Base-by-base conservation (phyloP, 768 basidiomycete genomes). In the Leucocoprinus sp. region DNA sequence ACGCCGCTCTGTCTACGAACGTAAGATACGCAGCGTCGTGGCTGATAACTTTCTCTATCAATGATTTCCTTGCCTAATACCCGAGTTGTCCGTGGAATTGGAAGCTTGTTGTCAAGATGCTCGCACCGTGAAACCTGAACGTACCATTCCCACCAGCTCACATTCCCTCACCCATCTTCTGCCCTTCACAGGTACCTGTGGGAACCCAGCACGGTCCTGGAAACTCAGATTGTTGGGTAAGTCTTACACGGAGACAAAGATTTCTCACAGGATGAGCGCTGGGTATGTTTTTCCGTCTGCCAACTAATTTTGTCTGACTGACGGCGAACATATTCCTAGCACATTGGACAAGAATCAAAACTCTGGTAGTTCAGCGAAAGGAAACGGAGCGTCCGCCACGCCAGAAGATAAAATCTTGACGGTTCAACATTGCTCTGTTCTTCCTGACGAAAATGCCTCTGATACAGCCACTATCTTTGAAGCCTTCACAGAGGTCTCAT, bases 401-500 rank as follows among this genome's bases (percentile, higher is more conserved):
- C 56, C 59, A 3, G 52, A 54, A 12, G 60, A 61, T 26, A 53
- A 50, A 5, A 61, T 61, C 49, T 56, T 52, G 52, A 26, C 60
- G 59, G 4, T 56, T 60, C 36, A 51, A 28, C 22, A 37, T 57
- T 54, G 38, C 52, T 43, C 22, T 42, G 39, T 31, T 43, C 24
- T 37, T 42, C 40, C 21, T 54, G 55, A 22, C 37, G 28, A 47
- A 44, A 28, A 56, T 49, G 1, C 34, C 45, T 31, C 34, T 50
- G 11, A 48, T 27, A 26, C 34, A 18, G 57, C 60, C 8, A 50
- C 60, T 37, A 56, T 62, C 2, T 71, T 70, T 49, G 61, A 65
- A 28, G 68, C 66, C 2, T 73, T 75, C 51, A 58, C 60, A 2
- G 72, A 75, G 21, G 72, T 74, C 48, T 60, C 68, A 31, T 60